These are phyloP conservation scores for Tuber brumale DNA, from an alignment of 495 filamentous ascomycete species.

Conservation along the genomic window DNA sequence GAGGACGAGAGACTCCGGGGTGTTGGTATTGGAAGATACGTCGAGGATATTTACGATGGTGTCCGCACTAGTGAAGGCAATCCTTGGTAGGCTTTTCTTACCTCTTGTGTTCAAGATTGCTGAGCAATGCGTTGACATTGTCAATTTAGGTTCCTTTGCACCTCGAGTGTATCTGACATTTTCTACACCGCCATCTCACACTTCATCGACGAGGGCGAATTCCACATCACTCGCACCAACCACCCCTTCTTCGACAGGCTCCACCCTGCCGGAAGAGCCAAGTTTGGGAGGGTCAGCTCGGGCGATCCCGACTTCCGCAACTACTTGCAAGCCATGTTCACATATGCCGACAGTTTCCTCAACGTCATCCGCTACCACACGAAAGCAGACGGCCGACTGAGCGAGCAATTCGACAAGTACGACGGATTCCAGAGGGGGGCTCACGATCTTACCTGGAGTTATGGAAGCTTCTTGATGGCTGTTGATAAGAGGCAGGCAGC, in stretches of 20 bases:
- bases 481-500: constrained; percentile 34
- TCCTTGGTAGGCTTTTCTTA: constrained; percentile 42
- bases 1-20: constrained; percentile 36
- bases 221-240: constrained; percentile 37
- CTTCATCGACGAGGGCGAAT: constrained; percentile 21
- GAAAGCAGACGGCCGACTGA: constrained; percentile 39
- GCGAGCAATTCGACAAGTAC: constrained; percentile 44
- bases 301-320: constrained; percentile 34
- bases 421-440: constrained; percentile 44
- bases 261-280: constrained; percentile 22
- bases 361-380: constrained; percentile 43
- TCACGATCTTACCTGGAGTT: constrained; percentile 46
- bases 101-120: background rate
- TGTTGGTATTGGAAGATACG: constrained; percentile 46
- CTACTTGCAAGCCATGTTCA: constrained; percentile 37
- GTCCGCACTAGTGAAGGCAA: constrained; percentile 45
- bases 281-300: constrained; percentile 22
- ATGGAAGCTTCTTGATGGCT: constrained; percentile 43
- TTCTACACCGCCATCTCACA: constrained; percentile 40
- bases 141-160: constrained; percentile 44
- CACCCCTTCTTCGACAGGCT: constrained; percentile 41
- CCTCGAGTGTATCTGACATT: constrained; percentile 43
- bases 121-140: constrained; percentile 7
- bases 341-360: constrained; percentile 43
- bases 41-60: constrained; percentile 48